Percentiles rank a stretch among this genome's conserved stretches.
These are phyloP conservation scores for Penicillium soppii DNA, from an alignment of 495 filamentous ascomycete genomes.

Conservation along the genomic window DNA sequence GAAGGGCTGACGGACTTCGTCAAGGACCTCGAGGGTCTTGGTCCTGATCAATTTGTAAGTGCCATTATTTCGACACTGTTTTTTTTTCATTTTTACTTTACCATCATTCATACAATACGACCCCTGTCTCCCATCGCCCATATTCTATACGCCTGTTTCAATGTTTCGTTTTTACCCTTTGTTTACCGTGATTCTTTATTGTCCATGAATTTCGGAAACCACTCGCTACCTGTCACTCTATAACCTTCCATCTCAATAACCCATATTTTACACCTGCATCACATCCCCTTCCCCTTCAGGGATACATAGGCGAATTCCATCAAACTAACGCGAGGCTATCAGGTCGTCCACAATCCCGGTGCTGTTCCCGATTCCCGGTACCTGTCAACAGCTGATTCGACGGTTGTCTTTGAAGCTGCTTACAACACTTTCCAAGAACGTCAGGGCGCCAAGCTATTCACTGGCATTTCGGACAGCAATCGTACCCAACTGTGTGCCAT, in stretches of 20 bases:
- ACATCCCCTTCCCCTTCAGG: slow-evolving; percentile 9
- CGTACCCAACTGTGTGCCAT: slow-evolving; percentile 38
- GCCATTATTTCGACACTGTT: slow-evolving; percentile 5
- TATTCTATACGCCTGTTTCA: background rate
- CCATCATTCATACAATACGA: background rate
- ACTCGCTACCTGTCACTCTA: slow-evolving; percentile 4
- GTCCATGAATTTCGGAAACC: background rate
- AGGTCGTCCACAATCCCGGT: slow-evolving; percentile 53
- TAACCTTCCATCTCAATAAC: background rate
- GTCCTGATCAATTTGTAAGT: slow-evolving; percentile 41
- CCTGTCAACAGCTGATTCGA: slow-evolving; percentile 39
- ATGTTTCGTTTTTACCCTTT: background rate
- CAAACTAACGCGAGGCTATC: slow-evolving; percentile 12
- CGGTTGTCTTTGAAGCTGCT: slow-evolving; percentile 47
- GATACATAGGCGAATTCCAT: slow-evolving; percentile 18
- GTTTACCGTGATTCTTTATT: background rate
- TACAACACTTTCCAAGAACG: slow-evolving; percentile 43
- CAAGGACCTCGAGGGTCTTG: slow-evolving; percentile 33
- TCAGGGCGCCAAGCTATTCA: slow-evolving; percentile 31
- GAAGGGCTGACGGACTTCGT: slow-evolving; percentile 35
- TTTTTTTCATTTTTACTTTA: slow-evolving; percentile 11
- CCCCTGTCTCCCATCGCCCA: slow-evolving; percentile 11
- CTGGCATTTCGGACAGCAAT: slow-evolving; percentile 32
- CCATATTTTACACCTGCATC: slow-evolving; percentile 1
- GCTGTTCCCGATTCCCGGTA: slow-evolving; percentile 46